Conservation (phyloP, 805 yeast species). For the Zygoascus ofunaensis region DNA sequence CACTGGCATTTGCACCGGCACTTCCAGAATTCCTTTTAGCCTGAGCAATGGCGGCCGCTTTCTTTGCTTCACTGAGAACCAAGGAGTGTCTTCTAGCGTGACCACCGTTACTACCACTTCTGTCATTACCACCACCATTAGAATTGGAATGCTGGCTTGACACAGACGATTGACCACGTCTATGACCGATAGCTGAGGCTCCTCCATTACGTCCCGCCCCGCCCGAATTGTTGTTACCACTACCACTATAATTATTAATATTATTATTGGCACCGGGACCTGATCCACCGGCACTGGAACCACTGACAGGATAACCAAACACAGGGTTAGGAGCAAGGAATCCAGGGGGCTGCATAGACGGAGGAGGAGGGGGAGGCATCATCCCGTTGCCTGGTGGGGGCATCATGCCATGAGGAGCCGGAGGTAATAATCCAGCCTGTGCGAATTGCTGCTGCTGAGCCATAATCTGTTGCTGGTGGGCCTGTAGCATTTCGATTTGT, state of each 20-base stretch:
- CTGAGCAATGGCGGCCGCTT: slow-evolving; percentile 90
- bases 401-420: slow-evolving; percentile 24
- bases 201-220: neutral
- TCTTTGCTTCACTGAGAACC: slow-evolving; percentile 85
- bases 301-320: slow-evolving; percentile 21
- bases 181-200: slow-evolving; percentile 22
- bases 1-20: neutral
- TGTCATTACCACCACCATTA: slow-evolving; percentile 7
- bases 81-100: slow-evolving; percentile 88
- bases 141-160: slow-evolving; percentile 1
- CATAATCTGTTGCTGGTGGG: slow-evolving; percentile 80
- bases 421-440: slow-evolving; percentile 23
- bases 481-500: slow-evolving; percentile 84
- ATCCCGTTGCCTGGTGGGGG: slow-evolving; percentile 13
- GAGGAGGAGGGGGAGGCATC: slow-evolving; percentile 15
- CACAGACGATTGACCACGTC: slow-evolving; percentile 30
- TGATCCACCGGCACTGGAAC: slow-evolving; percentile 8
- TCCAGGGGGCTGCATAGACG: slow-evolving; percentile 11
- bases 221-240: neutral
- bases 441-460: slow-evolving; percentile 50
- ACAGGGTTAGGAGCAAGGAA: slow-evolving; percentile 12
- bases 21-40: slow-evolving; percentile 39
- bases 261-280: neutral
- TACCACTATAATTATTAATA: neutral
- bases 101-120: slow-evolving; percentile 34